phyloP scores from a whole-genome alignment of 192 early-diverging fungal species.

The Umbelopsis sp. region DNA sequence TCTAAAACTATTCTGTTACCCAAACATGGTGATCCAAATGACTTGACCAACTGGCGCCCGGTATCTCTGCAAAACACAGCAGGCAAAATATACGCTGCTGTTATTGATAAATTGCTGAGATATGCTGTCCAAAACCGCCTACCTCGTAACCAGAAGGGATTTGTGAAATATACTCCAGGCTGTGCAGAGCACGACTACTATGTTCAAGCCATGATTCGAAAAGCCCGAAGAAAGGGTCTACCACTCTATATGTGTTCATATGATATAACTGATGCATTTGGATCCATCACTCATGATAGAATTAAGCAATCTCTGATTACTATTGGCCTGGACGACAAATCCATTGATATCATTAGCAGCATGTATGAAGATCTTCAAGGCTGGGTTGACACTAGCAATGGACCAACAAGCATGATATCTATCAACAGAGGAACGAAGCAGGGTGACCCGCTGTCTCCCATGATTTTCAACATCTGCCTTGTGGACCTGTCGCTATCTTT shows the following conservation, averaged over 20 bases:
- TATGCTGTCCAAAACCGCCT: neutral
- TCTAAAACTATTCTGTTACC: neutral
- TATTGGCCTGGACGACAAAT: too few relatives aligned
- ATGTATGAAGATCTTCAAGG: too few relatives aligned
- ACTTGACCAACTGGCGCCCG: neutral
- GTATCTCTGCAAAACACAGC: neutral
- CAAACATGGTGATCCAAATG: neutral
- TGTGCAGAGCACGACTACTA: neutral
- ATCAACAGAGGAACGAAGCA: too few relatives aligned
- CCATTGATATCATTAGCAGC: too few relatives aligned
- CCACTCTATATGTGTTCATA: conserved; percentile 1
- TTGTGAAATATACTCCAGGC: conserved; percentile 3
- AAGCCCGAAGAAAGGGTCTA: neutral
- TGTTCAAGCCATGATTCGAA: neutral
- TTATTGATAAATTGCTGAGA: neutral
- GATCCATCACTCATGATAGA: too few relatives aligned
- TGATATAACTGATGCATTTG: too few relatives aligned
- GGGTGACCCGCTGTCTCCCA: too few relatives aligned
- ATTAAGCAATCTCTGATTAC: too few relatives aligned
- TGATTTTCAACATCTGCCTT: too few relatives aligned
- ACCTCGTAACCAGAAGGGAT: neutral
- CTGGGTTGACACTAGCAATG: too few relatives aligned
- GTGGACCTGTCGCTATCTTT: too few relatives aligned
- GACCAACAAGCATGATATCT: too few relatives aligned
- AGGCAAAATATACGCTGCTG: neutral